phyloP scores from a whole-genome alignment of 345 rosid genomes.

The Linum usitatissimum region DNA sequence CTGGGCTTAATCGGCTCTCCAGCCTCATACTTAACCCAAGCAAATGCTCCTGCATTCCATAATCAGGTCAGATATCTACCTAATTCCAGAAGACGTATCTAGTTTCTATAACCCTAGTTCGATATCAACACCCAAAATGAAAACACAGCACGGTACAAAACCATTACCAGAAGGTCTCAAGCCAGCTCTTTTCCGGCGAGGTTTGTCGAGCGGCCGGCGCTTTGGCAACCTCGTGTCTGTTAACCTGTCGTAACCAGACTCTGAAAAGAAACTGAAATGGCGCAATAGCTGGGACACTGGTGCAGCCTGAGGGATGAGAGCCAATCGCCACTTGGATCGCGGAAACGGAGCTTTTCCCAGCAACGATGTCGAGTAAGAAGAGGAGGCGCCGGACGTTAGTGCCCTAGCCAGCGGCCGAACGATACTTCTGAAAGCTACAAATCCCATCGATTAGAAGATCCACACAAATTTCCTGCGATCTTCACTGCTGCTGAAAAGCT shows the following conservation, averaged over 20 bases:
- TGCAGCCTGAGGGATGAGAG: neutral
- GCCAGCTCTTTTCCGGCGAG: conserved; percentile 64
- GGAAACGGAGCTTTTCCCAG: neutral
- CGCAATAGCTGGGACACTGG: conserved; percentile 30
- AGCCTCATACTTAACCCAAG: conserved; percentile 62
- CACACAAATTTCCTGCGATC: too few relatives aligned
- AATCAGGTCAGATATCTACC: neutral
- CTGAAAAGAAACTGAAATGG: conserved; percentile 19
- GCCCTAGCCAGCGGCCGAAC: neutral
- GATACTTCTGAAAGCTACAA: neutral
- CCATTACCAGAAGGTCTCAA: conserved; percentile 57
- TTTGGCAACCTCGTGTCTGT: conserved; percentile 64
- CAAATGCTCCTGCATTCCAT: conserved; percentile 61
- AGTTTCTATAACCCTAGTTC: neutral
- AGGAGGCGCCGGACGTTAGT: neutral
- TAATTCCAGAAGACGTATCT: too few relatives aligned
- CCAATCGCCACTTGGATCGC: neutral
- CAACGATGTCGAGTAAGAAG: neutral
- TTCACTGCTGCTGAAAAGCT: too few relatives aligned
- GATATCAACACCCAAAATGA: neutral
- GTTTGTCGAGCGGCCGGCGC: conserved; percentile 64
- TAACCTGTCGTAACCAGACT: conserved; percentile 37
- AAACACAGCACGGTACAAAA: neutral
- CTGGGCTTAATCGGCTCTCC: conserved; percentile 67
- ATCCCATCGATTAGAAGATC: neutral